Evolutionary conservation across 257 asterid genomes (phyloP).

Genomic region (Nicotiana knightiana): DNA sequence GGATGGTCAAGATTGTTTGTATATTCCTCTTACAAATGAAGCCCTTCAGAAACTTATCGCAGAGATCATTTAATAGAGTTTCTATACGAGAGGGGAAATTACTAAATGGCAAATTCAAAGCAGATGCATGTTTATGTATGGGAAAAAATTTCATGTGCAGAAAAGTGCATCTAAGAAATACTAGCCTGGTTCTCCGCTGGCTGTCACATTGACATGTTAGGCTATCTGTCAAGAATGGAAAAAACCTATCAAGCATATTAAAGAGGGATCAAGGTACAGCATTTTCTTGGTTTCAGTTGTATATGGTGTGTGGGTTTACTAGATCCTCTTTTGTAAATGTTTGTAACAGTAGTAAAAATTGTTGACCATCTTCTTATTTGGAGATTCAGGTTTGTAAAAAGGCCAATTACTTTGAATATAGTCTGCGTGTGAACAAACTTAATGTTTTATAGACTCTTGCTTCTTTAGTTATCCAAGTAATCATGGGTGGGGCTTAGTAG

Average conservation of each 20-base stretch:
- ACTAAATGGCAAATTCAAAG: not conserved
- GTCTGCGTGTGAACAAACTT: not conserved
- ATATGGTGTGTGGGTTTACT: not conserved
- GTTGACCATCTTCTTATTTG: not conserved
- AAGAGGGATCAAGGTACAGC: not conserved
- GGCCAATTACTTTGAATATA: not conserved
- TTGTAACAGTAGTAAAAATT: not conserved
- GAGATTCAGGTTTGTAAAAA: not conserved
- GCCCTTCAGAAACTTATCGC: constrained; percentile 72
- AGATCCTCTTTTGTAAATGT: not conserved
- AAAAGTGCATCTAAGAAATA: not conserved
- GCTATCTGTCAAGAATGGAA: not conserved
- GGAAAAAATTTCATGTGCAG: not conserved
- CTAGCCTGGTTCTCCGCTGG: not conserved
- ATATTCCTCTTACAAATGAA: constrained; percentile 67
- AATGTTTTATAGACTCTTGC: not conserved
- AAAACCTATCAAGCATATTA: not conserved
- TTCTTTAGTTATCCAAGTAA: not conserved
- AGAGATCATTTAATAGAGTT: constrained; percentile 47
- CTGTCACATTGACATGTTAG: not conserved
- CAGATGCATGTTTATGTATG: not conserved
- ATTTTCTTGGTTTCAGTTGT: not conserved
- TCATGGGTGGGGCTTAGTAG: no score
- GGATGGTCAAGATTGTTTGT: constrained; percentile 83
- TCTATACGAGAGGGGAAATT: not conserved